phyloP scores from a whole-genome alignment of 208 protist species.

The Trypanosoma melophagium region DNA sequence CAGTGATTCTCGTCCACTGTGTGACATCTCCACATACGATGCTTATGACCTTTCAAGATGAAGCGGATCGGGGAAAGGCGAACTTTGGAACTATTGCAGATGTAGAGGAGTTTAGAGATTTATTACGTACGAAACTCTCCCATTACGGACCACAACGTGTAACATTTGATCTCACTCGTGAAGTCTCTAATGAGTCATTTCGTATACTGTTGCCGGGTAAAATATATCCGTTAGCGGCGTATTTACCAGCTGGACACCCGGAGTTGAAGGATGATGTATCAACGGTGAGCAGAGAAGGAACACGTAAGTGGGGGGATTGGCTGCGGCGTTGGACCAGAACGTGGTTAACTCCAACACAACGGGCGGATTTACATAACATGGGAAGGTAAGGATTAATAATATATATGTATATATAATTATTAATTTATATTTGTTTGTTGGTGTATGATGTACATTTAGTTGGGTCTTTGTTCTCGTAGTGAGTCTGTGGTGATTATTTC shows the following conservation, averaged over 20 bases:
- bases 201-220: slow-evolving; percentile 63
- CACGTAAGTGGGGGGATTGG: slow-evolving; percentile 50
- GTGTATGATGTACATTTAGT: no score
- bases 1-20: slow-evolving; percentile 84
- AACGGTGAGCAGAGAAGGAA: slow-evolving; percentile 16
- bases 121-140: slow-evolving; percentile 63
- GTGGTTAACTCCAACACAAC: slow-evolving; percentile 50
- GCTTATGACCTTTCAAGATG: slow-evolving; percentile 88
- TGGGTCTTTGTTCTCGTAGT: no score
- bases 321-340: slow-evolving; percentile 38
- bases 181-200: slow-evolving; percentile 72
- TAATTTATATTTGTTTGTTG: slow-evolving; percentile 17
- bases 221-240: slow-evolving; percentile 48
- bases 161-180: slow-evolving; percentile 76
- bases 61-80: slow-evolving; percentile 57
- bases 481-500: no score
- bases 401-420: neutral
- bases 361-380: slow-evolving; percentile 36
- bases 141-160: slow-evolving; percentile 80
- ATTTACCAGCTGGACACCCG: slow-evolving; percentile 76
- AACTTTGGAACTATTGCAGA: slow-evolving; percentile 76
- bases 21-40: slow-evolving; percentile 74
- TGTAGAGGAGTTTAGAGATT: slow-evolving; percentile 78
- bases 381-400: slow-evolving; percentile 2
- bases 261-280: slow-evolving; percentile 13